These are phyloP conservation scores for Erucastrum elatum DNA, from an alignment of 345 rosid species.

Conservation along the genomic window DNA sequence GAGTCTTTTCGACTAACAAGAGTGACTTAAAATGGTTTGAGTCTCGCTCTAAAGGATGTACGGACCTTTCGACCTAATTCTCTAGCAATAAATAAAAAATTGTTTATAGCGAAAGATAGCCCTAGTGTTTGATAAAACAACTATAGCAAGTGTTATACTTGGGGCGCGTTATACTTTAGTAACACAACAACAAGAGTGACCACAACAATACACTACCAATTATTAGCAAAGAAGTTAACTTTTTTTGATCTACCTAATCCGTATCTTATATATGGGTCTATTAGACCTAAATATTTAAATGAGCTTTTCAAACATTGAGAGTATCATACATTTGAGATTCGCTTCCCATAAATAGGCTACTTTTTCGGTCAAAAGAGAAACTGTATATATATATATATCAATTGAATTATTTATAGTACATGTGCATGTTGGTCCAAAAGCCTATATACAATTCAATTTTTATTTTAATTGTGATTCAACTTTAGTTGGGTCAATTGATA, in stretches of 20 bases:
- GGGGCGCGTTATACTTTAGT: not conserved
- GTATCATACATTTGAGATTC: constrained; percentile 39
- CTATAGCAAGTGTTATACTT: not conserved
- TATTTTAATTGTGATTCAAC: too few species aligned
- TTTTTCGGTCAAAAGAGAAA: constrained; percentile 24
- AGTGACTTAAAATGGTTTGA: too few species aligned
- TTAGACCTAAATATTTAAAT: constrained; percentile 1
- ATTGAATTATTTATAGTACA: not conserved
- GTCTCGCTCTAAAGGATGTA: too few species aligned
- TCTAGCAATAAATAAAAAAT: not conserved
- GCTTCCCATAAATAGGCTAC: constrained; percentile 31
- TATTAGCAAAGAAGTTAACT: not conserved
- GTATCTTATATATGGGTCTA: not conserved
- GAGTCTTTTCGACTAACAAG: too few species aligned
- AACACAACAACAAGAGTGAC: not conserved
- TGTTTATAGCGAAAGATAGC: not conserved
- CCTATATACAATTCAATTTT: too few species aligned
- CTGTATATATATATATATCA: not conserved
- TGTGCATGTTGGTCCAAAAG: not conserved
- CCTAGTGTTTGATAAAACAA: not conserved
- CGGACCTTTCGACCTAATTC: too few species aligned
- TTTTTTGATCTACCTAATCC: not conserved
- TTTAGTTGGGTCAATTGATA: too few species aligned
- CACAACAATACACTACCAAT: not conserved
- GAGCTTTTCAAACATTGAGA: constrained; percentile 30